phyloP scores from a whole-genome alignment of 1,284 basidiomycete genomes.

The Ganoderma resinaceum region DNA sequence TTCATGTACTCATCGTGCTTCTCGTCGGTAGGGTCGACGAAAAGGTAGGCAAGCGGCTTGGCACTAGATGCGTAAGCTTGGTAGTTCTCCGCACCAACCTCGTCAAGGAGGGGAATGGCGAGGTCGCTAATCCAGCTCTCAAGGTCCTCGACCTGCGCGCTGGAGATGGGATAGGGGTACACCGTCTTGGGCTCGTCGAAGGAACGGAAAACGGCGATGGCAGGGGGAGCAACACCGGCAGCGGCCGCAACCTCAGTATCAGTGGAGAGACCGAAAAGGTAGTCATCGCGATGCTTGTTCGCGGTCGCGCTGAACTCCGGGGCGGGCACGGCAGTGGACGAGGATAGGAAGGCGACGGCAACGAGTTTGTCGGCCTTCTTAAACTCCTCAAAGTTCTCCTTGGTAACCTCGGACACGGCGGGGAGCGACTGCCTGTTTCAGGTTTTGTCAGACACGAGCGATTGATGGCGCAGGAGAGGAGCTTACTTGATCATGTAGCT shows the following conservation, averaged over 20 bases:
- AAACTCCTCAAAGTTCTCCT: constrained; percentile 85
- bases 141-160: constrained; percentile 67
- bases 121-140: constrained; percentile 85
- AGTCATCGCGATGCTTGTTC: constrained; percentile 90
- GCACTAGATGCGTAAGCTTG: constrained; percentile 81
- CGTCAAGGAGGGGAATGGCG: constrained; percentile 89
- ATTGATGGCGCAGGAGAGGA: constrained; percentile 20
- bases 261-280: constrained; percentile 88
- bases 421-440: constrained; percentile 87
- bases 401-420: constrained; percentile 86
- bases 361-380: constrained; percentile 92
- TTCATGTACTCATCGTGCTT: constrained; percentile 74
- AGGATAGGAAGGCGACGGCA: constrained; percentile 84
- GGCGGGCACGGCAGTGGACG: constrained; percentile 70
- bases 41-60: constrained; percentile 95
- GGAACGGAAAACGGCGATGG: constrained; percentile 90
- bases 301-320: constrained; percentile 83
- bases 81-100: constrained; percentile 97
- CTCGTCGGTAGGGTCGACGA: constrained; percentile 84
- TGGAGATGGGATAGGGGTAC: constrained; percentile 72
- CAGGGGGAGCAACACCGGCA: constrained; percentile 80
- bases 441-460: background rate
- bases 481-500: constrained; percentile 96
- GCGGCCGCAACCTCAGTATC: constrained; percentile 74
- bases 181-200: constrained; percentile 89